phyloP scores from a whole-genome alignment of 2,329 filamentous ascomycete genomes.

The Atkinsonella texensis region DNA sequence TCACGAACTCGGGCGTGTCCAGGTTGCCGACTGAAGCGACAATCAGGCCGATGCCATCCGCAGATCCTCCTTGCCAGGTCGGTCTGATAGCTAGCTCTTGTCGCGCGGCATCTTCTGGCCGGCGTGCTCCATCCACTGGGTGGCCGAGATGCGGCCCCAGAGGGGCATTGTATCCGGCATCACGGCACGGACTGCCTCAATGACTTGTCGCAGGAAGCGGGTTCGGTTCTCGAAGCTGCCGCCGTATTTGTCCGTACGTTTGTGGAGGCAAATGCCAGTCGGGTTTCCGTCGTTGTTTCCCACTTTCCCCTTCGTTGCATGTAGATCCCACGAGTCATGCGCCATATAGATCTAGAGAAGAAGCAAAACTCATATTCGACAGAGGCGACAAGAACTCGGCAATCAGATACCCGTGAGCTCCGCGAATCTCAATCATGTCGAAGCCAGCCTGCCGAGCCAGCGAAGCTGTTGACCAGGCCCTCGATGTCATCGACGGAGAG shows the following conservation, averaged over 20 bases:
- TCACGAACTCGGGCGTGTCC: conserved; percentile 55
- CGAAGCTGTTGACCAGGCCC: conserved; percentile 49
- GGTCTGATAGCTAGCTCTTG: conserved; percentile 63
- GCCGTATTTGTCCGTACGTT: conserved; percentile 52
- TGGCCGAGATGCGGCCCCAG: conserved; percentile 47
- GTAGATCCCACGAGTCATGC: no score
- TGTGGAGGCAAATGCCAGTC: conserved; percentile 17
- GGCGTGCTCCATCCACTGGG: conserved; percentile 47
- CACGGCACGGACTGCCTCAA: conserved; percentile 35
- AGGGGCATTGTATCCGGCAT: conserved; percentile 44
- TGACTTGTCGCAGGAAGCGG: conserved; percentile 46
- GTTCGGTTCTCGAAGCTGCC: conserved; percentile 53
- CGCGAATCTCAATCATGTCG: conserved; percentile 61
- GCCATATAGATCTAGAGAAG: no score
- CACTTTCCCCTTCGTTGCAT: no score
- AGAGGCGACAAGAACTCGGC: conserved; percentile 51
- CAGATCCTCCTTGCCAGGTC: conserved; percentile 55
- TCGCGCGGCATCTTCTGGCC: conserved; percentile 47
- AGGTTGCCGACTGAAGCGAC: conserved; percentile 70
- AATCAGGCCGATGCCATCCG: conserved; percentile 38
- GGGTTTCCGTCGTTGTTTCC: no score
- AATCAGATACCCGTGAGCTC: conserved; percentile 55
- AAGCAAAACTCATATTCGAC: conserved; percentile 34
- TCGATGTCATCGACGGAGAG: conserved; percentile 60
- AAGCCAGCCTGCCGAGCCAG: conserved; percentile 53